Conservation (phyloP, 1,139 yeast genomes). For the Scheffersomyces segobiensis region DNA sequence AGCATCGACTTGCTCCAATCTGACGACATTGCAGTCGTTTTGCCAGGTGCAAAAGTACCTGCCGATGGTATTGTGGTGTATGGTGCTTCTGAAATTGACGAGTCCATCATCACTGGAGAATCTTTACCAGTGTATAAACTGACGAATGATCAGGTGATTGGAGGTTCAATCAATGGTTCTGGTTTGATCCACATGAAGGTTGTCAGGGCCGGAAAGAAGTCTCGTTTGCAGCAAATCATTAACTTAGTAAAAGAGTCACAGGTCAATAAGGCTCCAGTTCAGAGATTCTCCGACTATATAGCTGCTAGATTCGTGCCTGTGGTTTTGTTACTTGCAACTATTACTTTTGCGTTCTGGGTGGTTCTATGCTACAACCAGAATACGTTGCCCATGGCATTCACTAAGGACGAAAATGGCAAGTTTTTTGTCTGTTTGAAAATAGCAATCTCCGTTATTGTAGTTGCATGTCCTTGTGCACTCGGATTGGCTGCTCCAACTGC, state of each 20-base stretch:
- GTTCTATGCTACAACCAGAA: slow-evolving; percentile 33
- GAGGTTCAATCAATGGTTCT: slow-evolving; percentile 88
- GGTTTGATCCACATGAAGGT: slow-evolving; percentile 72
- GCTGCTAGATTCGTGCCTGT: slow-evolving; percentile 87
- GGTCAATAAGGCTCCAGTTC: slow-evolving; percentile 85
- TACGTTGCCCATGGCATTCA: slow-evolving; percentile 55
- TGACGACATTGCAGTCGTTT: slow-evolving; percentile 72
- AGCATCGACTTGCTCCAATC: slow-evolving; percentile 76
- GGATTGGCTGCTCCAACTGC: slow-evolving; percentile 99
- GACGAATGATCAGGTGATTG: slow-evolving; percentile 66
- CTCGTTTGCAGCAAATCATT: slow-evolving; percentile 86
- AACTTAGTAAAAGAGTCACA: slow-evolving; percentile 88
- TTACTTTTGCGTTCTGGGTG: slow-evolving; percentile 75
- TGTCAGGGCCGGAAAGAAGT: slow-evolving; percentile 72
- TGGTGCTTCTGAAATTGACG: slow-evolving; percentile 85
- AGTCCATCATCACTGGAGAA: slow-evolving; percentile 90
- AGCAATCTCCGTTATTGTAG: slow-evolving; percentile 92
- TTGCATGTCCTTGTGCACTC: slow-evolving; percentile 97
- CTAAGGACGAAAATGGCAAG: slow-evolving; percentile 54
- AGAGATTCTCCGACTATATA: slow-evolving; percentile 79
- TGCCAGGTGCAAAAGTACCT: slow-evolving; percentile 87
- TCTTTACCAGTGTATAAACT: slow-evolving; percentile 68
- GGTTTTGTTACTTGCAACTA: slow-evolving; percentile 58
- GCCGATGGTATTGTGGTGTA: slow-evolving; percentile 82
- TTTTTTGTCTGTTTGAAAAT: slow-evolving; percentile 72